Evolutionary conservation across 1,284 basidiomycete genomes (phyloP).

Genomic region (Salmacisia buchloeana): DNA sequence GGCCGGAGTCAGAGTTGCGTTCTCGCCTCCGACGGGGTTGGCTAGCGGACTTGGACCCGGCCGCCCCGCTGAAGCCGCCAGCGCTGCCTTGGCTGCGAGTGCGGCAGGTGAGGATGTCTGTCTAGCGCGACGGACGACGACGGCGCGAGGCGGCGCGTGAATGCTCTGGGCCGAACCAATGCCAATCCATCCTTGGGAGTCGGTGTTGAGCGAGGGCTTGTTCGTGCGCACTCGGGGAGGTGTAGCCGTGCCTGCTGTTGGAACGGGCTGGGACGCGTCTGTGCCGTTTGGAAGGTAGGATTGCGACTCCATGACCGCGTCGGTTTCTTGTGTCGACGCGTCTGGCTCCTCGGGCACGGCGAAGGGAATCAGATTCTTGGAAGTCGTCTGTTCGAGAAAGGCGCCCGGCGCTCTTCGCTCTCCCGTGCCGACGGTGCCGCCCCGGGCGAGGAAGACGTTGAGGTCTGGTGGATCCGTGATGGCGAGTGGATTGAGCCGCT

Average conservation of each 20-base stretch:
- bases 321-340: background rate
- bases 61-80: background rate
- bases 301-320: background rate
- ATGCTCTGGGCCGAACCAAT: background rate
- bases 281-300: background rate
- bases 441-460: constrained; percentile 14
- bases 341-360: background rate
- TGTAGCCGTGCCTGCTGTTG: background rate
- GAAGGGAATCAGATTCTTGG: constrained; percentile 3
- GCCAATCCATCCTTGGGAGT: constrained; percentile 6
- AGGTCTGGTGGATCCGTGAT: constrained; percentile 21
- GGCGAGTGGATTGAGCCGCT: constrained; percentile 25
- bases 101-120: background rate
- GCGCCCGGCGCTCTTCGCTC: constrained; percentile 4
- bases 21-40: background rate
- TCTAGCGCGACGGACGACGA: background rate
- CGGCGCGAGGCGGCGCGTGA: background rate
- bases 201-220: background rate
- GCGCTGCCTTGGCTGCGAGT: background rate
- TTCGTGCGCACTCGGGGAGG: background rate
- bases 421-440: constrained; percentile 18
- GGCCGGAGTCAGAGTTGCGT: background rate
- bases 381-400: background rate
- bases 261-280: background rate
- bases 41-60: constrained; percentile 1